These are phyloP conservation scores for Daldinia loculata DNA, from an alignment of 495 filamentous ascomycete species.

Conservation along the genomic window DNA sequence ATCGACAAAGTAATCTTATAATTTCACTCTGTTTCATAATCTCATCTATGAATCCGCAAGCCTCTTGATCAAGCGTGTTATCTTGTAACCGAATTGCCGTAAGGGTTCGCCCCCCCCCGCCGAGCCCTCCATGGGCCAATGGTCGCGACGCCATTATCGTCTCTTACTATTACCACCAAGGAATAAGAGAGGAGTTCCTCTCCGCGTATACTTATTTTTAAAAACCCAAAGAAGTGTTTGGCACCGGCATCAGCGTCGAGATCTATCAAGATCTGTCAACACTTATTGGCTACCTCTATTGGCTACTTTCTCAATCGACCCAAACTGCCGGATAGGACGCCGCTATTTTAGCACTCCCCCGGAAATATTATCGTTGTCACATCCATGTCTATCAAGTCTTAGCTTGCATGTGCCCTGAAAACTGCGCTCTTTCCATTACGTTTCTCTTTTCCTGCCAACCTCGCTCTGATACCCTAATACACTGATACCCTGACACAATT, in stretches of 20 bases:
- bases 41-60: background rate
- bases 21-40: background rate
- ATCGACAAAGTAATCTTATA: background rate
- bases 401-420: conserved; percentile 36
- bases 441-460: conserved; percentile 24
- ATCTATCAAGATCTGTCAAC: background rate
- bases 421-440: conserved; percentile 33
- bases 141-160: conserved; percentile 12
- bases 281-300: conserved; percentile 18
- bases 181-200: background rate
- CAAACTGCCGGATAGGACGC: conserved; percentile 33
- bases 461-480: background rate
- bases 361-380: conserved; percentile 21
- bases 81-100: conserved; percentile 5
- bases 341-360: conserved; percentile 21
- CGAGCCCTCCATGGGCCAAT: conserved; percentile 17
- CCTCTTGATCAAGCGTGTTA: background rate
- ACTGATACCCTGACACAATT: background rate
- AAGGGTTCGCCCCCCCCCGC: conserved; percentile 7
- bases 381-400: conserved; percentile 32
- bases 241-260: background rate
- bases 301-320: background rate
- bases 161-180: conserved; percentile 3
- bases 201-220: background rate
- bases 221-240: background rate